Evolutionary conservation across 1,284 basidiomycete species (phyloP), one percentile per base, ranked within the genome.

Genomic region (Trichosporon coremiiforme): DNA sequence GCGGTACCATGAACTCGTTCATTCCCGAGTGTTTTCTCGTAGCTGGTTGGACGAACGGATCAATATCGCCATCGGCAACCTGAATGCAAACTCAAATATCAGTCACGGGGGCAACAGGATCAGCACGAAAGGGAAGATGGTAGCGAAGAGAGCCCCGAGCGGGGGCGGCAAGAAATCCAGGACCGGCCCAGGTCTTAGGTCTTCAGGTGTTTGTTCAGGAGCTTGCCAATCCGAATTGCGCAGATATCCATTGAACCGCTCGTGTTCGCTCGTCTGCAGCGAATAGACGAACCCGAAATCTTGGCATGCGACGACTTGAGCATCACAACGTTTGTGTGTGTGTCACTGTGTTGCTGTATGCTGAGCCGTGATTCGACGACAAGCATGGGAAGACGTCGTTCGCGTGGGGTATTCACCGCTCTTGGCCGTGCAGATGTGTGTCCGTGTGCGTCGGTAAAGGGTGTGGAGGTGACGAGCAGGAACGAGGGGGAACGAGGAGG

Each of bases 211-310:
- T 8, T 33, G 33, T 8, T 33, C 33, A 33, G 33, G 33, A 33
- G 33, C 36, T 31, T 33, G 29, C 31, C 31, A 31, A 33, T 33
- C 57, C 57, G 57, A 33, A 60, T 31, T 5, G 31, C 15, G 17
- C 17, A 17, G 29, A 33, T n/a, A 22, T 60, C 57, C 31, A 17
- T 31, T 17, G 15, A 4, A 9, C 17, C 7, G 57, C 22, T 29
- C 53, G 22, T 12, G 22, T 29, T 55, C 50, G 57, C 57, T 60
- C 57, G 57, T 60, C 57, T 60, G 31, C 57, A 33, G 9, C 57
- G 29, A 31, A 17, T 60, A 60, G 57, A 60, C 57, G 57, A 60
- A n/a, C 31, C 57, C 29, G 57, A 33, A 15, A 15, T 33, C 57
- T 33, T n/a, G 29, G 29, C 57, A 60, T 22, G 31, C 47, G 20